Conservation (phyloP, 805 yeast species). For the Cyberlindnera mrakii region DNA sequence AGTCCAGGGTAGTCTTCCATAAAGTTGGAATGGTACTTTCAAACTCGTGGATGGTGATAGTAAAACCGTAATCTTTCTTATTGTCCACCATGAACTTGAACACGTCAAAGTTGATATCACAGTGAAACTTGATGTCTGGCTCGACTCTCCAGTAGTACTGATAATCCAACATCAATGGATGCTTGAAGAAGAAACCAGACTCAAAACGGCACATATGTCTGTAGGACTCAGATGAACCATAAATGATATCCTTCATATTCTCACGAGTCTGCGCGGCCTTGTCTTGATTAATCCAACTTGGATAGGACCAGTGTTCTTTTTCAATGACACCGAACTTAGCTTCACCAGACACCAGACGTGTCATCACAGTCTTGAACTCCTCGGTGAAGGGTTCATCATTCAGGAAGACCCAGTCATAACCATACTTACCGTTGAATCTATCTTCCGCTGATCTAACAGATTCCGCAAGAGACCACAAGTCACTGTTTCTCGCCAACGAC, state of each 20-base stretch:
- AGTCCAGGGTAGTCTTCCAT: slow-evolving; percentile 66
- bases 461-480: slow-evolving; percentile 51
- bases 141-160: slow-evolving; percentile 96
- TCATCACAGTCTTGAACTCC: slow-evolving; percentile 67
- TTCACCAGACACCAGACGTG: slow-evolving; percentile 66
- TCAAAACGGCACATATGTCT: slow-evolving; percentile 93
- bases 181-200: slow-evolving; percentile 84
- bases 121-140: slow-evolving; percentile 73
- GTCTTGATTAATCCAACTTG: slow-evolving; percentile 71
- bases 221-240: slow-evolving; percentile 61
- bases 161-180: slow-evolving; percentile 65
- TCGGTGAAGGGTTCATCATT: slow-evolving; percentile 83
- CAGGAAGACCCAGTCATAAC: slow-evolving; percentile 93
- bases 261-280: slow-evolving; percentile 54
- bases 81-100: slow-evolving; percentile 81
- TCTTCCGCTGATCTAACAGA: slow-evolving; percentile 82
- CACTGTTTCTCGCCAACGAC: slow-evolving; percentile 72
- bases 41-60: slow-evolving; percentile 75
- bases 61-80: slow-evolving; percentile 67
- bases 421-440: slow-evolving; percentile 72
- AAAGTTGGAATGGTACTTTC: slow-evolving; percentile 65
- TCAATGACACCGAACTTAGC: slow-evolving; percentile 78
- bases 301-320: slow-evolving; percentile 83
- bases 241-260: slow-evolving; percentile 50
- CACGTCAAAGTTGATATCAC: slow-evolving; percentile 77